These are phyloP conservation scores for Phoenix roebelenii DNA, from an alignment of 176 grass and related monocot species.

Conservation along the genomic window DNA sequence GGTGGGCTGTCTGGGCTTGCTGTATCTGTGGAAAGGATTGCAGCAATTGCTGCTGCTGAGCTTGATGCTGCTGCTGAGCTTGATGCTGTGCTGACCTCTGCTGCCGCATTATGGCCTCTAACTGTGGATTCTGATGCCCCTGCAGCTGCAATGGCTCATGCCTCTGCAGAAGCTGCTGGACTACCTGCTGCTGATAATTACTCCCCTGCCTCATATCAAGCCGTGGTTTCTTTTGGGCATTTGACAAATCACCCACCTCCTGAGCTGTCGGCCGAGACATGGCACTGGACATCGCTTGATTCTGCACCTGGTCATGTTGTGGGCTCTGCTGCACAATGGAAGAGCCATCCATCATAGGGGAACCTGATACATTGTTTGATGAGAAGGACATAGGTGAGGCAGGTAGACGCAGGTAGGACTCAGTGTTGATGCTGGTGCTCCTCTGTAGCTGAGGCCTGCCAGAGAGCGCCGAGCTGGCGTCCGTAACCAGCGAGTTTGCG, in stretches of 20 bases:
- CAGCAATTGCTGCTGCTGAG: constrained; percentile 64
- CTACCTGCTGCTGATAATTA: constrained; percentile 54
- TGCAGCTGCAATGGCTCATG: constrained; percentile 48
- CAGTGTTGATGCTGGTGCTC: constrained; percentile 80
- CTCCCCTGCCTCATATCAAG: constrained; percentile 62
- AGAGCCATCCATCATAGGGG: constrained; percentile 80
- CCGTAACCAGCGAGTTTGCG: constrained; percentile 84
- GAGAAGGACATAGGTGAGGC: constrained; percentile 98
- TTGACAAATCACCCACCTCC: constrained; percentile 22
- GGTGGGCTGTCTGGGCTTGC: constrained; percentile 37
- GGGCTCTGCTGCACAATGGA: constrained; percentile 73
- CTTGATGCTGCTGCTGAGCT: constrained; percentile 16
- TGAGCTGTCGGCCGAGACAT: constrained; percentile 55
- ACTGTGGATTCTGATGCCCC: constrained; percentile 54
- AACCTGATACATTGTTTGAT: constrained; percentile 91
- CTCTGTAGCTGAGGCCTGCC: constrained; percentile 71
- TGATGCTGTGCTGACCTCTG: constrained; percentile 44
- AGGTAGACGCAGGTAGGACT: constrained; percentile 86
- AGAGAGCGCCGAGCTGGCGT: constrained; percentile 79
- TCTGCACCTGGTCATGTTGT: constrained; percentile 64
- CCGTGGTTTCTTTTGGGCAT: constrained; percentile 75
- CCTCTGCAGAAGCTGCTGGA: constrained; percentile 60
- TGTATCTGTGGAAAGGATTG: constrained; percentile 71
- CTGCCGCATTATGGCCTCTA: constrained; percentile 75
- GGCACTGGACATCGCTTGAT: constrained; percentile 64